A percentile compares a stretch with the other conserved stretches of the same genome.
Evolutionary conservation across 805 yeast genomes (phyloP).

Genomic region (Wickerhamiella allomyrinae): DNA sequence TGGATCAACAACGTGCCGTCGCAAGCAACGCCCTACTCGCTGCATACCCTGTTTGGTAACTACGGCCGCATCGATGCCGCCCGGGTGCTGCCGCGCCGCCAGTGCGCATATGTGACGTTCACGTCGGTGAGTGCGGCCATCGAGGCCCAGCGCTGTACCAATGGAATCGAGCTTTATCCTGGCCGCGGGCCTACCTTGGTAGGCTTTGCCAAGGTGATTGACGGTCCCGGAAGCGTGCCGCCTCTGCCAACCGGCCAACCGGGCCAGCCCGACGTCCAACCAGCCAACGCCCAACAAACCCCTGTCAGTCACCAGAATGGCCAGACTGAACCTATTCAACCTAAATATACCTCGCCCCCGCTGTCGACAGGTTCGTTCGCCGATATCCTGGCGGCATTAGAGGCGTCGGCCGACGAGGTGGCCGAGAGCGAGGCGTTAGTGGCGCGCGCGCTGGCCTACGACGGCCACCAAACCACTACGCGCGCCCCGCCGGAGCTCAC

Average conservation of each 20-base stretch:
- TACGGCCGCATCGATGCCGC: slow-evolving; percentile 52
- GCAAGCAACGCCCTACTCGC: slow-evolving; percentile 36
- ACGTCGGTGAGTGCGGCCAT: slow-evolving; percentile 59
- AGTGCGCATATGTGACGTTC: slow-evolving; percentile 56
- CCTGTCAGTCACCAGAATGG: slow-evolving; percentile 3
- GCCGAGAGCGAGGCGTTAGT: slow-evolving; percentile 20
- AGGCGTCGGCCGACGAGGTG: slow-evolving; percentile 21
- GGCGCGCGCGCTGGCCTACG: slow-evolving; percentile 17
- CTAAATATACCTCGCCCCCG: too few species aligned
- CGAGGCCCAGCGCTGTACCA: slow-evolving; percentile 60
- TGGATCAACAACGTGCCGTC: slow-evolving; percentile 71
- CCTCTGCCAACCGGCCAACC: background rate
- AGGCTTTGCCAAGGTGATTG: slow-evolving; percentile 65
- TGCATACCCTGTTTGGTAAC: slow-evolving; percentile 44
- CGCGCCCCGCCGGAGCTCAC: slow-evolving; percentile 52
- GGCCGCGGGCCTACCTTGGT: slow-evolving; percentile 62
- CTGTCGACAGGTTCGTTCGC: too few species aligned
- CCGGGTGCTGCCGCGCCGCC: slow-evolving; percentile 36
- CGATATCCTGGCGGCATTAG: slow-evolving; percentile 23
- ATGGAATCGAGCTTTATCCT: slow-evolving; percentile 69
- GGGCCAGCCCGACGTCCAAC: background rate
- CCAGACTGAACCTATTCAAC: too few species aligned
- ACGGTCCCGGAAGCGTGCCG: too few species aligned
- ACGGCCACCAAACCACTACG: background rate
- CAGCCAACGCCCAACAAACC: slow-evolving; percentile 13